phyloP scores from a whole-genome alignment of 1,284 basidiomycete species.

The Papiliotrema laurentii region DNA sequence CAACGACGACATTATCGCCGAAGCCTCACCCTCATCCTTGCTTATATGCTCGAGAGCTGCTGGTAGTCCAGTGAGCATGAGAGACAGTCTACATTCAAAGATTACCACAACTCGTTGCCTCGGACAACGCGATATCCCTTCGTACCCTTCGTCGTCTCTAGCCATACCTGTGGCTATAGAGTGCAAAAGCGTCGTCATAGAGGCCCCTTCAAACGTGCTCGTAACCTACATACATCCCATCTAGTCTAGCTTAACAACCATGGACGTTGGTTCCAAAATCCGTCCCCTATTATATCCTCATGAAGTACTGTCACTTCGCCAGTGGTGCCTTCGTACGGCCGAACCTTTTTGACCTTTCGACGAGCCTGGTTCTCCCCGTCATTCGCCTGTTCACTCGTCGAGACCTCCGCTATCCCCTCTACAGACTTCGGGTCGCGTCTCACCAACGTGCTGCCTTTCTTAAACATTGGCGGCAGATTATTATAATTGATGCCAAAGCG shows the following conservation, averaged over 20 bases:
- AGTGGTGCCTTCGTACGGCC: constrained; percentile 41
- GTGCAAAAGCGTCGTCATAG: too few species aligned
- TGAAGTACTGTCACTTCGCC: constrained; percentile 59
- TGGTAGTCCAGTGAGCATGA: too few species aligned
- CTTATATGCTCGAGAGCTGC: too few species aligned
- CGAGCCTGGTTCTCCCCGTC: neutral
- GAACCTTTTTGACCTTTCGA: constrained; percentile 47
- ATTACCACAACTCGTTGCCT: too few species aligned
- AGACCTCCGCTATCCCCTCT: neutral
- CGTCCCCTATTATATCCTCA: constrained; percentile 75
- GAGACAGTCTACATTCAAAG: too few species aligned
- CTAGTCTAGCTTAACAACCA: constrained; percentile 35
- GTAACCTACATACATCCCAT: too few species aligned
- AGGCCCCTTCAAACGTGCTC: too few species aligned
- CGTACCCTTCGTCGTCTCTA: too few species aligned
- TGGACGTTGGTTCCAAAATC: constrained; percentile 63
- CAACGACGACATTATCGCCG: too few species aligned
- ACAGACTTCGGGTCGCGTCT: constrained; percentile 46
- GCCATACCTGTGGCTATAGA: too few species aligned
- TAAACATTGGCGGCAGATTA: constrained; percentile 63
- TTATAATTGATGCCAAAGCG: constrained; percentile 88
- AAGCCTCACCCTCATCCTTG: too few species aligned
- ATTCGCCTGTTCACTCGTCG: neutral
- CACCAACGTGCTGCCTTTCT: constrained; percentile 82
- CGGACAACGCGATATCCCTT: too few species aligned